Conservation (phyloP, 2,329 filamentous ascomycete species). For the Aspergillus calidoustus region DNA sequence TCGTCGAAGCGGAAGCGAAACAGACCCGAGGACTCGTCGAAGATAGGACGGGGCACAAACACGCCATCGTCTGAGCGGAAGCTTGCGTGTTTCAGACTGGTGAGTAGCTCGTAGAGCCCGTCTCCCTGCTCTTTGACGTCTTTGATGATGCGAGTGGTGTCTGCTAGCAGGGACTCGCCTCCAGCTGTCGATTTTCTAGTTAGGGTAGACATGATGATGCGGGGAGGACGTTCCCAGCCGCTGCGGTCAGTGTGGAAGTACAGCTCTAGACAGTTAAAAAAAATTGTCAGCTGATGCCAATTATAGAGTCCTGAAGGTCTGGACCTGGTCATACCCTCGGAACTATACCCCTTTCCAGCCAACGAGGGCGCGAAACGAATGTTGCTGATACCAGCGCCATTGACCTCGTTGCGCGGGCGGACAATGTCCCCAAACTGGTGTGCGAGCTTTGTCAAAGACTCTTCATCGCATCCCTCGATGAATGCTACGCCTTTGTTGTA, state of each 20-base stretch:
- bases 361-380: slow-evolving; percentile 17
- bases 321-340: slow-evolving; percentile 7
- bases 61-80: slow-evolving; percentile 18
- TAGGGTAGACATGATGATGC: slow-evolving; percentile 18
- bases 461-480: slow-evolving; percentile 16
- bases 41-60: slow-evolving; percentile 20
- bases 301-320: neutral
- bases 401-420: slow-evolving; percentile 17
- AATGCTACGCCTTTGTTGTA: slow-evolving; percentile 18
- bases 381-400: slow-evolving; percentile 20
- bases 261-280: neutral
- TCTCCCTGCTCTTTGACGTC: slow-evolving; percentile 12
- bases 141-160: slow-evolving; percentile 13
- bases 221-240: slow-evolving; percentile 20
- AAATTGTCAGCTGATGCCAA: neutral
- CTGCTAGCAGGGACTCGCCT: slow-evolving; percentile 18
- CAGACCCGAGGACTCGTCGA: slow-evolving; percentile 9
- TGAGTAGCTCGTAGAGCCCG: slow-evolving; percentile 18
- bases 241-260: slow-evolving; percentile 23
- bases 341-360: slow-evolving; percentile 18
- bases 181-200: slow-evolving; percentile 14
- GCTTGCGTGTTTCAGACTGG: slow-evolving; percentile 13
- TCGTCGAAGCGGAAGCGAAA: slow-evolving; percentile 24
- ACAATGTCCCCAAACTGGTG: slow-evolving; percentile 16
- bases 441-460: slow-evolving; percentile 7